Conservation (phyloP, 371 early-diverging fungal genomes). For the Syncephalastrum contaminatum region DNA sequence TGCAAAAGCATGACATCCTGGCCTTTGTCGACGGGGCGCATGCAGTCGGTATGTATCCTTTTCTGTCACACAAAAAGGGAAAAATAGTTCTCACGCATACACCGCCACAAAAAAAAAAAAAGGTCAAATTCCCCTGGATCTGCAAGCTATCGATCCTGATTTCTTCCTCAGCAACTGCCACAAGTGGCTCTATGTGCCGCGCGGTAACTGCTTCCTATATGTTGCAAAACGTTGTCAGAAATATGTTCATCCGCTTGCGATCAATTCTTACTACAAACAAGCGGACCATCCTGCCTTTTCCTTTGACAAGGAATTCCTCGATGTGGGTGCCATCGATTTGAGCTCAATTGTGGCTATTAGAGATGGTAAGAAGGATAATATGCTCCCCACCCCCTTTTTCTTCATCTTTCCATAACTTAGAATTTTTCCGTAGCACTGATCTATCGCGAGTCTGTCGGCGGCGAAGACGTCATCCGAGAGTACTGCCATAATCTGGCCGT, state of each 20-base stretch:
- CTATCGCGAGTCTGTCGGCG: conserved; percentile 53
- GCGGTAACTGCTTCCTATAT: conserved; percentile 62
- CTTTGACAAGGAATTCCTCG: conserved; percentile 37
- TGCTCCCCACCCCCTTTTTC: too few species aligned
- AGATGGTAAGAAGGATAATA: conserved; percentile 22
- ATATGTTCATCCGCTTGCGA: conserved; percentile 49
- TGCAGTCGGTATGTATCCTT: conserved; percentile 41
- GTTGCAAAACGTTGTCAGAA: conserved; percentile 52
- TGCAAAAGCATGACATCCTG: conserved; percentile 50
- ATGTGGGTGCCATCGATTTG: conserved; percentile 41
- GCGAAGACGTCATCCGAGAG: conserved; percentile 52
- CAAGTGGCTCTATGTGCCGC: conserved; percentile 73
- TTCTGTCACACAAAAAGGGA: too few species aligned
- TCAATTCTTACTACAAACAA: conserved; percentile 45
- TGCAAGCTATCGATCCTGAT: conserved; percentile 57
- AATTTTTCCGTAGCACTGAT: conserved; percentile 30
- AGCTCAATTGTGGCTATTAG: conserved; percentile 44
- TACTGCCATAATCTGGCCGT: conserved; percentile 59
- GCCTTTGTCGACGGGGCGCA: conserved; percentile 75
- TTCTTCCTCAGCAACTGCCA: conserved; percentile 73
- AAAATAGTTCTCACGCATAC: too few species aligned
- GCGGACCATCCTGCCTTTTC: conserved; percentile 9
- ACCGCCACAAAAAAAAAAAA: too few species aligned
- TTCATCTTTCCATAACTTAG: not conserved
- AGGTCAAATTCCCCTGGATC: conserved; percentile 64